These are phyloP conservation scores for Austroboletus eburneus DNA, from an alignment of 768 basidiomycete species.

Conservation along the genomic window DNA sequence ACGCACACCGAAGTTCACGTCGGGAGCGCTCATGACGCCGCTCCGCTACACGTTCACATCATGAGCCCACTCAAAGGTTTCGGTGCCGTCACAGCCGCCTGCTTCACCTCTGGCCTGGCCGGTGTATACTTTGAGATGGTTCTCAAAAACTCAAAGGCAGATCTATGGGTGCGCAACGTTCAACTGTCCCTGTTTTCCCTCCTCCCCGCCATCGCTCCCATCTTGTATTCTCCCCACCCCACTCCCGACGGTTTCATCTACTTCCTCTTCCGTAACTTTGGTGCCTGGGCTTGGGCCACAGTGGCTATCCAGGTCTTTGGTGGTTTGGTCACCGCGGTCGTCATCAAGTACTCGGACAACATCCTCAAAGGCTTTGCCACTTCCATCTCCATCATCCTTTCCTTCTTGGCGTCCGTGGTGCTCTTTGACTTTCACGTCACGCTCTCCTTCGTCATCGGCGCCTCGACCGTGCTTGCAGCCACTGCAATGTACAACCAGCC, in stretches of 20 bases:
- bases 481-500: conserved; percentile 97
- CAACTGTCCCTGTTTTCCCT: conserved; percentile 89
- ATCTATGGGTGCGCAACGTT: conserved; percentile 89
- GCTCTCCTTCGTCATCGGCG: conserved; percentile 79
- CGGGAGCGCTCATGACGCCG: conserved; percentile 66
- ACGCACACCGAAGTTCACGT: conserved; percentile 40
- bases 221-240: conserved; percentile 50
- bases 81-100: conserved; percentile 77
- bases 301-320: conserved; percentile 89
- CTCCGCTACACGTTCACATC: conserved; percentile 55
- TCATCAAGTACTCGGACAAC: conserved; percentile 97
- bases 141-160: conserved; percentile 75
- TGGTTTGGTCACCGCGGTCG: conserved; percentile 88
- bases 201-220: conserved; percentile 80
- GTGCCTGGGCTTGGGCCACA: conserved; percentile 93
- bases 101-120: conserved; percentile 86
- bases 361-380: conserved; percentile 98
- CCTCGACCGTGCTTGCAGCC: conserved; percentile 77
- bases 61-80: conserved; percentile 85
- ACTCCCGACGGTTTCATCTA: conserved; percentile 47
- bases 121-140: conserved; percentile 96
- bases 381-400: conserved; percentile 87
- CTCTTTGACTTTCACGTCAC: conserved; percentile 92
- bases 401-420: conserved; percentile 88
- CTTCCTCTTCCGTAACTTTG: conserved; percentile 81